phyloP scores from a whole-genome alignment of 371 early-diverging fungal species.

The Homolaphlyctis polyrhiza region DNA sequence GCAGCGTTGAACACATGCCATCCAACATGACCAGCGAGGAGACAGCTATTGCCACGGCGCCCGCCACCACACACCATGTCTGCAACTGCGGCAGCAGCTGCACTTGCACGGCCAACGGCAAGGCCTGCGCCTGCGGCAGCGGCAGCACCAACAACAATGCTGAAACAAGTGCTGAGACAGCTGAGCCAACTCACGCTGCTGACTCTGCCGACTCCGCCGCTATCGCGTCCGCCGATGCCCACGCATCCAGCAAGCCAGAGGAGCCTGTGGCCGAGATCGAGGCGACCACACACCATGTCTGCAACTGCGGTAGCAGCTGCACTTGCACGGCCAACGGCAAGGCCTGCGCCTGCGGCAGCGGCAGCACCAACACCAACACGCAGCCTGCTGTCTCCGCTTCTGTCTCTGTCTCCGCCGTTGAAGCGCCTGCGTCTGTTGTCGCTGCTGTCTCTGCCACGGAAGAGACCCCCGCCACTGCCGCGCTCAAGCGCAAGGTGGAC shows the following conservation, averaged over 20 bases:
- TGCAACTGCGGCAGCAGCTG: neutral
- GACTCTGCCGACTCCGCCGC: neutral
- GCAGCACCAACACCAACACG: neutral
- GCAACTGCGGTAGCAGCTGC: neutral
- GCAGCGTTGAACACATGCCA: too few relatives aligned
- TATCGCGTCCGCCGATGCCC: neutral
- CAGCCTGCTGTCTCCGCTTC: neutral
- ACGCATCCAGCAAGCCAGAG: neutral
- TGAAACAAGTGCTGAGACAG: too few relatives aligned
- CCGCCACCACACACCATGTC: too few relatives aligned
- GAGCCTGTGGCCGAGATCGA: neutral
- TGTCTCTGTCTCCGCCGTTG: neutral
- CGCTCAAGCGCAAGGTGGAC: neutral
- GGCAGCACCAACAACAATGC: neutral
- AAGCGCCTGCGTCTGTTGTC: too few relatives aligned
- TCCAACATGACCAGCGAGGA: neutral
- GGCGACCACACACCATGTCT: neutral
- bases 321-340: neutral
- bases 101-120: neutral
- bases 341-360: neutral
- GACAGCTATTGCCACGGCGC: neutral
- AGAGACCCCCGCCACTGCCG: neutral
- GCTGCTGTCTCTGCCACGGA: too few relatives aligned
- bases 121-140: neutral
- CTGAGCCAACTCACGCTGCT: too few relatives aligned